A percentile compares a stretch with the other conserved stretches of the same genome.
phyloP scores from a whole-genome alignment of 2,329 filamentous ascomycete species.

The Cladosporium oxysporum region DNA sequence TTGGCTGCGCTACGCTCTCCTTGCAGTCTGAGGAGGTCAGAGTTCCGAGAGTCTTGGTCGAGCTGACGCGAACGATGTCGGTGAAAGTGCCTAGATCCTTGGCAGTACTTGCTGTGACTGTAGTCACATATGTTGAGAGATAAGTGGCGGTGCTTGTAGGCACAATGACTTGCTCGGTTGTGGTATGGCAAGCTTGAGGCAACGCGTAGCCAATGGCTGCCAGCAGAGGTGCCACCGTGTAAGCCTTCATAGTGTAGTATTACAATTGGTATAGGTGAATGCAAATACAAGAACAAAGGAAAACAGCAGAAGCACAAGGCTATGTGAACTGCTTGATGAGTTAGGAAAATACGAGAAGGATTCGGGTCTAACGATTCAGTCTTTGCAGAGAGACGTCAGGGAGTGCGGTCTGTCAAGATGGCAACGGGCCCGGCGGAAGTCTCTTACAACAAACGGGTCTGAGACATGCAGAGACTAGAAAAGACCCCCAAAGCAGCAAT shows the following conservation, averaged over 20 bases:
- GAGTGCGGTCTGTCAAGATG: slow-evolving; percentile 2
- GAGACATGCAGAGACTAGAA: slow-evolving; percentile 3
- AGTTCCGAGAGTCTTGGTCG: slow-evolving; percentile 33
- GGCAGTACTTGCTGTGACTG: slow-evolving; percentile 29
- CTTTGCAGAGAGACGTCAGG: not conserved
- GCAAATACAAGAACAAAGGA: not conserved
- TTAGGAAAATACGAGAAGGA: not conserved
- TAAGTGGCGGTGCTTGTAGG: slow-evolving; percentile 37
- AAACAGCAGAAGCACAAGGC: not conserved
- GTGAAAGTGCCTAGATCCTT: slow-evolving; percentile 33
- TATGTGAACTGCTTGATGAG: not conserved
- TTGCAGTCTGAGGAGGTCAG: slow-evolving; percentile 32
- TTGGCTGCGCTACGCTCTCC: slow-evolving; percentile 23
- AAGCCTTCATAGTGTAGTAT: slow-evolving; percentile 26
- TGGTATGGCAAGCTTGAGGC: slow-evolving; percentile 33
- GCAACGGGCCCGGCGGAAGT: not conserved
- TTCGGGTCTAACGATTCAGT: not conserved
- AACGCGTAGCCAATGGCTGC: slow-evolving; percentile 28
- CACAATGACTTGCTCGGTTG: slow-evolving; percentile 31
- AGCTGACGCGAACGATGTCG: slow-evolving; percentile 27
- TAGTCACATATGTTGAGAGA: slow-evolving; percentile 30
- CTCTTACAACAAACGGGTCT: not conserved
- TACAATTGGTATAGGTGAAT: not conserved
- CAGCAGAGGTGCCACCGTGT: slow-evolving; percentile 27
- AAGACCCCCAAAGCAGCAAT: not conserved